Evolutionary conservation across 257 asterid species (phyloP).

Genomic region (Coffea eugenioides): DNA sequence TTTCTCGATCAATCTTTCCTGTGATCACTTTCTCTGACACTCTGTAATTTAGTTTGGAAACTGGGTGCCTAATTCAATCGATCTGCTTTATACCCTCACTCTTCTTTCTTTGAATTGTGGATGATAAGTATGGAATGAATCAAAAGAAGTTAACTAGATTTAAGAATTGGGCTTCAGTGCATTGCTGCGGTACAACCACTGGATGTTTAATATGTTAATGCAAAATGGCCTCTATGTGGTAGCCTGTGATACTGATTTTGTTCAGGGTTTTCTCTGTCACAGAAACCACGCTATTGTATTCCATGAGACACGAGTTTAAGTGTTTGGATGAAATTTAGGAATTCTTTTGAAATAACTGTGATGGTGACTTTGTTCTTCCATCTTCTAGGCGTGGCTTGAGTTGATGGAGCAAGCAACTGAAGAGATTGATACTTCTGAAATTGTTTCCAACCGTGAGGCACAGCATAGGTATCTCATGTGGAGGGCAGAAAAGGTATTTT

Average conservation of each 20-base stretch:
- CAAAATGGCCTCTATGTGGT: not conserved
- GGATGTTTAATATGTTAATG: not conserved
- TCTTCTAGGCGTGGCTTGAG: slow-evolving; percentile 64
- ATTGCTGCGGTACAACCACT: not conserved
- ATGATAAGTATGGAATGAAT: not conserved
- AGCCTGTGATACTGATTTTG: slow-evolving; percentile 2
- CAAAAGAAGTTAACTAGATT: not conserved
- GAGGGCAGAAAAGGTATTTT: slow-evolving; percentile 84
- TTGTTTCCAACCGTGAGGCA: slow-evolving; percentile 52
- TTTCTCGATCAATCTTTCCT: not conserved
- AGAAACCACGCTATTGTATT: not conserved
- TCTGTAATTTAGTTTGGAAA: not conserved
- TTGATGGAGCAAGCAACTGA: slow-evolving; percentile 56
- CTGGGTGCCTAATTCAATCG: not conserved
- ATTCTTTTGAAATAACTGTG: slow-evolving; percentile 9
- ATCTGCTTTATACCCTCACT: not conserved
- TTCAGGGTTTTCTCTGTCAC: not conserved
- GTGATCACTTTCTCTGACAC: not conserved
- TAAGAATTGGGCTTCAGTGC: not conserved
- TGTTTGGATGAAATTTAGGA: not conserved
- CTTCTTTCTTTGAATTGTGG: not conserved
- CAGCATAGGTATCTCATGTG: slow-evolving; percentile 81
- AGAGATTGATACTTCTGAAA: slow-evolving; percentile 45
- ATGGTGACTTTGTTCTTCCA: slow-evolving; percentile 15
- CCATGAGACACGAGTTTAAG: not conserved